Percentiles rank a stretch among this genome's conserved stretches.
Evolutionary conservation across 805 yeast genomes (phyloP).

Genomic region (Saccharomycopsis sp.): DNA sequence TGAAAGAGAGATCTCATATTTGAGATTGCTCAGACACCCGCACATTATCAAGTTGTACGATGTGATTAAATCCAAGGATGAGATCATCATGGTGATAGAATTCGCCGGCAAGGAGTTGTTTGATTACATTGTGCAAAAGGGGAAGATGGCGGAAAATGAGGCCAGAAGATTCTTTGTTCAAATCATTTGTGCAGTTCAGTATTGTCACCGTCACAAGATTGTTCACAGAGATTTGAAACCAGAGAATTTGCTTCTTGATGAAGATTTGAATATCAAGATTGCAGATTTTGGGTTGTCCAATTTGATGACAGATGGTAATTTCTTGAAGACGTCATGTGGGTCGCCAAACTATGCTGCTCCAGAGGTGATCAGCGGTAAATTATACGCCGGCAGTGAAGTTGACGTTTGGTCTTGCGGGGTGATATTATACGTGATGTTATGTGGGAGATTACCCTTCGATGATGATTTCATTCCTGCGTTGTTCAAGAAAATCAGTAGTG

Average conservation of each 20-base stretch:
- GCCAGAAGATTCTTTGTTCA: conserved; percentile 93
- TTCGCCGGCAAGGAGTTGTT: conserved; percentile 94
- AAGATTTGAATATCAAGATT: conserved; percentile 82
- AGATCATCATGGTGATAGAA: conserved; percentile 94
- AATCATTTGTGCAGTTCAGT: conserved; percentile 91
- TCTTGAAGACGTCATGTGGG: conserved; percentile 90
- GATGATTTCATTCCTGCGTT: conserved; percentile 93
- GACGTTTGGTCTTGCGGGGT: conserved; percentile 99
- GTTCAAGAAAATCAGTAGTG: conserved; percentile 86
- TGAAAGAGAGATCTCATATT: conserved; percentile 87
- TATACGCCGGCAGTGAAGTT: conserved; percentile 96
- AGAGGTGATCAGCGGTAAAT: conserved; percentile 87
- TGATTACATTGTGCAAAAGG: conserved; percentile 90
- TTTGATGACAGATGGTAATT: conserved; percentile 90
- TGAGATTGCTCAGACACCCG: conserved; percentile 84
- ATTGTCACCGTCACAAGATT: conserved; percentile 92
- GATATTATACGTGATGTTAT: conserved; percentile 86
- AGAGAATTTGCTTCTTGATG: conserved; percentile 83
- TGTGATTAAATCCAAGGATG: conserved; percentile 90
- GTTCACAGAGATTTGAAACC: conserved; percentile 97
- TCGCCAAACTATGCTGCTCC: conserved; percentile 98
- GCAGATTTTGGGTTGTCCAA: conserved; percentile 87
- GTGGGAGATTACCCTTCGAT: conserved; percentile 92
- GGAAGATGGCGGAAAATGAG: conserved; percentile 85
- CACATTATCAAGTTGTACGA: conserved; percentile 93